phyloP scores from a whole-genome alignment of 805 yeast genomes.

The Kodamaea restingae region DNA sequence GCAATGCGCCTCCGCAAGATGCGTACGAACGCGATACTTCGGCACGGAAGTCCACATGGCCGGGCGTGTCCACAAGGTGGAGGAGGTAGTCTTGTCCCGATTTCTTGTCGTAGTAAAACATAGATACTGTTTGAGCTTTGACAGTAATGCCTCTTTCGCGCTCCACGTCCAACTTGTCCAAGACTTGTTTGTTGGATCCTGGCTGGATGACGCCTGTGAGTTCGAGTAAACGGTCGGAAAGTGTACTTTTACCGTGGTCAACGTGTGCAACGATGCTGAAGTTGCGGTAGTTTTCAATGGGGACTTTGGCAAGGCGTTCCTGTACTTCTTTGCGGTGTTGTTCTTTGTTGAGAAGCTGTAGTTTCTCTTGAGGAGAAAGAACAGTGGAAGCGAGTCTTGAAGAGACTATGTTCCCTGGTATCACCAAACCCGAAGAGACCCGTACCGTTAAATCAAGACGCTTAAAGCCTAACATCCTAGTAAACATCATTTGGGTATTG shows the following conservation, averaged over 20 bases:
- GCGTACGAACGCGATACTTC: conserved; percentile 95
- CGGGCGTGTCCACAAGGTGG: conserved; percentile 95
- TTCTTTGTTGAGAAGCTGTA: conserved; percentile 29
- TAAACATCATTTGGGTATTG: too few relatives aligned
- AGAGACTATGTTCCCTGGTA: too few relatives aligned
- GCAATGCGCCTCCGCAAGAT: conserved; percentile 89
- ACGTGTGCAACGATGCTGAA: conserved; percentile 96
- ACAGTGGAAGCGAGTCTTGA: conserved; percentile 3
- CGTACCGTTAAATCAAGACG: too few relatives aligned
- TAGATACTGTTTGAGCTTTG: conserved; percentile 94
- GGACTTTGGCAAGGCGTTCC: conserved; percentile 69
- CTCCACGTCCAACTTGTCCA: conserved; percentile 91
- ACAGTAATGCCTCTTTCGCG: conserved; percentile 95
- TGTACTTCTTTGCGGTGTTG: conserved; percentile 34
- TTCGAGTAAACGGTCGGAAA: conserved; percentile 84
- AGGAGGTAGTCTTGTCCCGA: conserved; percentile 71
- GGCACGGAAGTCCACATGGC: conserved; percentile 93
- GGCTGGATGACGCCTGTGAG: conserved; percentile 83
- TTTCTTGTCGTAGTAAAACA: conserved; percentile 63
- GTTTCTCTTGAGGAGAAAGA: conserved; percentile 22
- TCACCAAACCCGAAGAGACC: too few relatives aligned
- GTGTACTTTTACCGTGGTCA: conserved; percentile 84
- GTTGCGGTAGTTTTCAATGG: conserved; percentile 77
- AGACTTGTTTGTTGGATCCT: conserved; percentile 73
- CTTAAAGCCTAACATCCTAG: too few relatives aligned